Percentiles rank a stretch among this genome's conserved stretches.
Evolutionary conservation across 78 protist genomes (phyloP).

Genomic region (Dictyostelium brefeldianum): DNA sequence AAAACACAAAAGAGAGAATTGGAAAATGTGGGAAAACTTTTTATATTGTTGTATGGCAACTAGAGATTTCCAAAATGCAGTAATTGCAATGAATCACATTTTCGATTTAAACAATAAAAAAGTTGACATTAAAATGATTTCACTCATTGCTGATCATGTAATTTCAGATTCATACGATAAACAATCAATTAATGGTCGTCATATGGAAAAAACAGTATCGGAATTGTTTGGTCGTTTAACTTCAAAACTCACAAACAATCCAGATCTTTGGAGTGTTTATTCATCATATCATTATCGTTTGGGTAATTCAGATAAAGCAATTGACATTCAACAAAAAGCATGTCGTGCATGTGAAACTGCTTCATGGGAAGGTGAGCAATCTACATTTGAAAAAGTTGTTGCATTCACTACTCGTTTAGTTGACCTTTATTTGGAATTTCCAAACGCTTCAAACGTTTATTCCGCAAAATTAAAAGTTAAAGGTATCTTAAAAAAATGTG

Average conservation of each 20-base stretch:
- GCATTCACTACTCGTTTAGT: background rate
- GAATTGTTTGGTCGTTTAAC: slow-evolving; percentile 66
- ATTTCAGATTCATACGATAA: background rate
- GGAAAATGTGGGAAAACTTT: slow-evolving; percentile 92
- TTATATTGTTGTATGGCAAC: slow-evolving; percentile 57
- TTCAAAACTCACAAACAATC: slow-evolving; percentile 38
- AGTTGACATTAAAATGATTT: slow-evolving; percentile 21
- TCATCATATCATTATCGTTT: slow-evolving; percentile 48
- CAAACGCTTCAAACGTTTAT: slow-evolving; percentile 48
- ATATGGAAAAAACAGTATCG: slow-evolving; percentile 32
- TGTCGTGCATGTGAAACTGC: slow-evolving; percentile 38
- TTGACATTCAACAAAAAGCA: slow-evolving; percentile 70
- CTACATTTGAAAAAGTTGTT: slow-evolving; percentile 35
- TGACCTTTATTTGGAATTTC: slow-evolving; percentile 54
- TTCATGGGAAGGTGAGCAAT: slow-evolving; percentile 45
- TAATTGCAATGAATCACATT: slow-evolving; percentile 4
- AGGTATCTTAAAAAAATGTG: slow-evolving; percentile 43
- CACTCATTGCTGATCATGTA: slow-evolving; percentile 18
- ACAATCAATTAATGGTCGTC: slow-evolving; percentile 21
- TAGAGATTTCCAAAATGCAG: slow-evolving; percentile 54
- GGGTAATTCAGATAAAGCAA: slow-evolving; percentile 57
- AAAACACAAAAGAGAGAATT: slow-evolving; percentile 72
- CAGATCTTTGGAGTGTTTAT: slow-evolving; percentile 72
- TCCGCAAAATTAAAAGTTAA: slow-evolving; percentile 53
- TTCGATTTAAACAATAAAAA: slow-evolving; percentile 59